Base-by-base conservation (phyloP, 2,329 filamentous ascomycete genomes). In the Aspergillus bombycis region DNA sequence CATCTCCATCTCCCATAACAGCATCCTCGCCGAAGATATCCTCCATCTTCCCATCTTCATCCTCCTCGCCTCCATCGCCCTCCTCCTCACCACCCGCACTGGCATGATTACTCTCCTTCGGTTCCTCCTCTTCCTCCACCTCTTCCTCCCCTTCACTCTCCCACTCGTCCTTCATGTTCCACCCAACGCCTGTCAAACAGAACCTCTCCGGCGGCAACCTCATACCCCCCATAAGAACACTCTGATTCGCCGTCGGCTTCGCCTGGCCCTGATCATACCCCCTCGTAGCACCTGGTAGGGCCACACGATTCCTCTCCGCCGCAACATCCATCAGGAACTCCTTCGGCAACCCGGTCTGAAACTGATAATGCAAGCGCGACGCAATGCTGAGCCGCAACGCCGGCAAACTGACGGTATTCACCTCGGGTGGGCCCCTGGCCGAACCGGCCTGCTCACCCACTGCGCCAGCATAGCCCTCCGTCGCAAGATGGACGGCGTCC, bases 151-250 rank as follows among this genome's bases (percentile, higher is more conserved):
- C 81, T 58, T 86, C 84, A 69, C 82, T 84, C 59, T 86, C 84
- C 85, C 84, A 87, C 70, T 86, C 84, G 63, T 86, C 84, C 72
- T 81, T 83, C 75, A 88, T 73, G 43, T 81, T 80, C 85, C 85
- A 88, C 38, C 82, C 84, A 10, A 80, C 79, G 0, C 86, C 86
- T 4, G 84, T 87, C 57, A 87, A 76, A 73, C 85, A 86, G 70
- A 88, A 89, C 73, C 86, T 78, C 80, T 89, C 88, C 16, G 85
- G 84, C 65, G 88, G 88, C 71, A 89, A 72, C 62, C 86, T 78
- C 63, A 89, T 79, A 3, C 87, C 87, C 70, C 82, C 80, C 68
- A 82, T 77, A 57, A 78, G 67, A 9, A 80, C 70, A 64, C 79
- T 77, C 60, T 74, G 75, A 48, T 73, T 72, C 21, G 71, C 62